Percentiles rank a stretch among this genome's conserved stretches.
These are phyloP conservation scores for Leccinum fallax DNA, from an alignment of 1,284 basidiomycete genomes.

Conservation along the genomic window DNA sequence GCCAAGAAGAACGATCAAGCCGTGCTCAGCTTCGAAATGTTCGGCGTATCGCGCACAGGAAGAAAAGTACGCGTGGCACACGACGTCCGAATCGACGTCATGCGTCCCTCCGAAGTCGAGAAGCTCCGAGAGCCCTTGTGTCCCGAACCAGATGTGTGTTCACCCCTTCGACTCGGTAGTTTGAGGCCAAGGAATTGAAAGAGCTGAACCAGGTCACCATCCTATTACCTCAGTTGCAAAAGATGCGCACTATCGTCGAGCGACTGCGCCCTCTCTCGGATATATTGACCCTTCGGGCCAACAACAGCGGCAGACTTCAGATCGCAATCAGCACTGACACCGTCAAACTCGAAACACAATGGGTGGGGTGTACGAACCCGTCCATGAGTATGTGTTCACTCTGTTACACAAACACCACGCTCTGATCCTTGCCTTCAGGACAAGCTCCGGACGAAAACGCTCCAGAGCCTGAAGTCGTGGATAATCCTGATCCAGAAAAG, in stretches of 20 bases:
- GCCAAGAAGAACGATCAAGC: slow-evolving; percentile 81
- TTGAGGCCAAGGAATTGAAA: slow-evolving; percentile 4
- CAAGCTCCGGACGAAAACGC: slow-evolving; percentile 39
- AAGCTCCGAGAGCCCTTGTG: slow-evolving; percentile 82
- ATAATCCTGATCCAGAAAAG: slow-evolving; percentile 51
- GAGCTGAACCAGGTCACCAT: slow-evolving; percentile 74
- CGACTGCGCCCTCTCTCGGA: slow-evolving; percentile 76
- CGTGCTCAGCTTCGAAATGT: slow-evolving; percentile 74
- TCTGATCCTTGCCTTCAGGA: slow-evolving; percentile 16
- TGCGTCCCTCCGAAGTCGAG: slow-evolving; percentile 72
- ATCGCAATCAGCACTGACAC: slow-evolving; percentile 70
- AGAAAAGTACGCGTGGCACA: slow-evolving; percentile 63
- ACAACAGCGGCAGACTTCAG: slow-evolving; percentile 62
- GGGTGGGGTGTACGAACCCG: slow-evolving; percentile 76
- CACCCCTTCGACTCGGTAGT: not conserved
- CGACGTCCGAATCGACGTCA: slow-evolving; percentile 77
- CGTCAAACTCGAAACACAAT: slow-evolving; percentile 78
- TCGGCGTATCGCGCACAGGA: slow-evolving; percentile 55
- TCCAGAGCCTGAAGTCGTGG: slow-evolving; percentile 35
- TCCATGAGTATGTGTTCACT: slow-evolving; percentile 51
- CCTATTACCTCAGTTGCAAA: slow-evolving; percentile 75
- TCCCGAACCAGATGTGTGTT: slow-evolving; percentile 80
- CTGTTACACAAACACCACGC: not conserved
- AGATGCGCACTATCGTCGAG: slow-evolving; percentile 80
- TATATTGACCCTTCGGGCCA: slow-evolving; percentile 72